Conservation (phyloP, 208 protist species). For the Tritrichomonas foetus region DNA sequence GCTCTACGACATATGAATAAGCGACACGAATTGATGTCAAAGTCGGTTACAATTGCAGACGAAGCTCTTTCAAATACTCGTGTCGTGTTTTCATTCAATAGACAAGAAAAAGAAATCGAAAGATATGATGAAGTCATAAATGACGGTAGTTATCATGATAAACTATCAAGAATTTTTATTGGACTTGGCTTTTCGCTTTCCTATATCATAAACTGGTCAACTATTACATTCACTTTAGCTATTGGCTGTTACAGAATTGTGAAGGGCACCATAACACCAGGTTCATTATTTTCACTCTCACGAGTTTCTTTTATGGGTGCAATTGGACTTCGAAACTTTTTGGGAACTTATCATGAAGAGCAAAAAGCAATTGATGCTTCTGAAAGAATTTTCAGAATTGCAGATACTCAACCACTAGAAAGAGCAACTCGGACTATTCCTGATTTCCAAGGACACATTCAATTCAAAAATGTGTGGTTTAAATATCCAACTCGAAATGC, state of each 20-base stretch:
- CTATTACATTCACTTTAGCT: neutral
- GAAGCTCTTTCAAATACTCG: neutral
- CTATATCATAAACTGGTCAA: neutral
- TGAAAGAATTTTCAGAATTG: neutral
- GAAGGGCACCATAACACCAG: neutral
- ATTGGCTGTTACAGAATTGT: neutral
- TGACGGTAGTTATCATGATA: neutral
- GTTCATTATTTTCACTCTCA: neutral
- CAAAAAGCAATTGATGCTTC: neutral
- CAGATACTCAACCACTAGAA: neutral
- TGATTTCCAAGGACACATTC: neutral
- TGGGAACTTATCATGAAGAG: neutral
- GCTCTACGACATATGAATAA: neutral
- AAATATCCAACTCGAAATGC: constrained; percentile 5
- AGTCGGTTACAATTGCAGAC: neutral
- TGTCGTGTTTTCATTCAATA: neutral
- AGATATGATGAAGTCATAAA: neutral
- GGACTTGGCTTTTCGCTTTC: neutral
- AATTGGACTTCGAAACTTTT: neutral
- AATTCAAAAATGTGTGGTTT: constrained; percentile 25
- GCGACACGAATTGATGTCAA: neutral
- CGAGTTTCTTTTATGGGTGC: neutral
- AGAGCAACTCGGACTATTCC: too few relatives aligned
- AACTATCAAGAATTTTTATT: neutral
- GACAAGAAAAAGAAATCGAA: neutral